phyloP scores from a whole-genome alignment of 495 filamentous ascomycete genomes.

The Opeltia flavorubescens region DNA sequence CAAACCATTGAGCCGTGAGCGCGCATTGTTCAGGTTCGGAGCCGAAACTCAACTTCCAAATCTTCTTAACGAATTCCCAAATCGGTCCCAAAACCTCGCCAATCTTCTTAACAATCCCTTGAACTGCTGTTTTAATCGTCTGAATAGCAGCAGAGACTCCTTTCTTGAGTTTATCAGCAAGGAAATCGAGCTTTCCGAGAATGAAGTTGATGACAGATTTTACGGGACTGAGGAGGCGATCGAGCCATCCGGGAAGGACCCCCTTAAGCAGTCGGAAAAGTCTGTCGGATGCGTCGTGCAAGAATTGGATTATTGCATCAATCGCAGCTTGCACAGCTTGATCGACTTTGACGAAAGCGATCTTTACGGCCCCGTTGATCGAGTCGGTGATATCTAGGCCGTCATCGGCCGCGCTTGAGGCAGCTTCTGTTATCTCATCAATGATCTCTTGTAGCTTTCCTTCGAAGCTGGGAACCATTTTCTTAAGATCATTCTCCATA shows the following conservation, averaged over 20 bases:
- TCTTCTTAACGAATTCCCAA: too few relatives aligned
- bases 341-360: slow-evolving; percentile 2
- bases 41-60: too few relatives aligned
- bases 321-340: slow-evolving; percentile 6
- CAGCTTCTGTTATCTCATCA: slow-evolving; percentile 3
- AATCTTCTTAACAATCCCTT: too few relatives aligned
- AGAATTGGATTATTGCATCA: slow-evolving; percentile 3
- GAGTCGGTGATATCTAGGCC: slow-evolving; percentile 4
- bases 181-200: too few relatives aligned
- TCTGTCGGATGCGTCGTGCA: slow-evolving; percentile 3
- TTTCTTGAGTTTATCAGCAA: too few relatives aligned
- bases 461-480: slow-evolving; percentile 4
- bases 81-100: too few relatives aligned
- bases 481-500: slow-evolving; percentile 4
- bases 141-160: too few relatives aligned
- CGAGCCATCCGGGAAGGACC: background rate
- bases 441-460: slow-evolving; percentile 6
- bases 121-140: too few relatives aligned
- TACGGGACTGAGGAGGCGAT: too few relatives aligned
- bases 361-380: slow-evolving; percentile 7
- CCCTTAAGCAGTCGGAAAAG: slow-evolving; percentile 5
- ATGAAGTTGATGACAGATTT: too few relatives aligned
- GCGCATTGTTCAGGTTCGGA: too few relatives aligned
- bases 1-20: too few relatives aligned
- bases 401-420: slow-evolving; percentile 1